Evolutionary conservation across 352 stramenopile species (phyloP).

Genomic region (Pilasporangium apinafurcum): DNA sequence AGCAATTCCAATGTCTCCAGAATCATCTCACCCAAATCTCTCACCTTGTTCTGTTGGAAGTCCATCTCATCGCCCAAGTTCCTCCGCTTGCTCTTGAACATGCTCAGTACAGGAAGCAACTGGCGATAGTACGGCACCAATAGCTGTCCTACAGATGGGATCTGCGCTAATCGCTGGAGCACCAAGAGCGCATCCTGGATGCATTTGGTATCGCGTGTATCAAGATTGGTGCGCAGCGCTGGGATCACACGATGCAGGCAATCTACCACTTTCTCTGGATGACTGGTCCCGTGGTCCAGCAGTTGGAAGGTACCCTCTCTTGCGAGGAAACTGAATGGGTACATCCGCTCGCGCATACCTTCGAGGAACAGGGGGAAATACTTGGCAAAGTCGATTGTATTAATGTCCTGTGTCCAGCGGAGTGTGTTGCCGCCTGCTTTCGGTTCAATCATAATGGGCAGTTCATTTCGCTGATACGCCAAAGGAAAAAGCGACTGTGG

Average conservation of each 20-base stretch:
- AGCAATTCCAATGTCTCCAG: conserved; percentile 85
- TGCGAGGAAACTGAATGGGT: conserved; percentile 77
- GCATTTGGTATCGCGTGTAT: conserved; percentile 46
- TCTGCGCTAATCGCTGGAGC: conserved; percentile 51
- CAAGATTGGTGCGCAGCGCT: conserved; percentile 64
- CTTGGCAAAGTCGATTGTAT: conserved; percentile 73
- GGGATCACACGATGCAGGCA: conserved; percentile 60
- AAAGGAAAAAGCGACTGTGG: conserved; percentile 46
- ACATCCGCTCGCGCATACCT: conserved; percentile 72
- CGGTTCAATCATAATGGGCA: conserved; percentile 64
- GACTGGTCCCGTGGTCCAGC: conserved; percentile 51
- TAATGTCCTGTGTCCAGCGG: conserved; percentile 49
- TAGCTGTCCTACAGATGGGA: conserved; percentile 60
- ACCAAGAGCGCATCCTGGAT: conserved; percentile 49
- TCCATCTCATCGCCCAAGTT: conserved; percentile 91
- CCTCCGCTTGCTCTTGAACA: conserved; percentile 86
- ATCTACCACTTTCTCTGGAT: conserved; percentile 56
- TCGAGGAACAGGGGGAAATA: conserved; percentile 91
- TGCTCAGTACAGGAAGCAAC: conserved; percentile 84
- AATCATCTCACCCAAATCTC: conserved; percentile 84
- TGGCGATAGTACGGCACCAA: conserved; percentile 91
- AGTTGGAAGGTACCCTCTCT: conserved; percentile 80
- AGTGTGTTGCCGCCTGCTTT: conserved; percentile 42
- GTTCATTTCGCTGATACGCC: conserved; percentile 52
- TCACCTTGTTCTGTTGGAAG: conserved; percentile 74